A percentile compares a stretch with the other conserved stretches of the same genome.
phyloP scores from a whole-genome alignment of 345 rosid species.

The Bretschneidera sinensis region DNA sequence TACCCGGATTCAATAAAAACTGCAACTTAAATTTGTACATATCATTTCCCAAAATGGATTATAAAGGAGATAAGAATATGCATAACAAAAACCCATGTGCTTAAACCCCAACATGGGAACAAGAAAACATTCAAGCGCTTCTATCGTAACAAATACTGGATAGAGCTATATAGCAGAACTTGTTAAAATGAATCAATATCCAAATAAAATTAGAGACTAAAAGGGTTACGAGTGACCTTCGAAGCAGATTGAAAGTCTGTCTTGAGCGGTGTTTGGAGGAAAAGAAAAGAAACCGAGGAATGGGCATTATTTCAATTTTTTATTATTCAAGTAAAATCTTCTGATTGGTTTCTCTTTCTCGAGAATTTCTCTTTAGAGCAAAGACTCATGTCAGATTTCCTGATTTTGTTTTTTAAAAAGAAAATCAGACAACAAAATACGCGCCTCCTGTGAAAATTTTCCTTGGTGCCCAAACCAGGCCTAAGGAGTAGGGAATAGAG shows the following conservation, averaged over 20 bases:
- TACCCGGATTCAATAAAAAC: background rate
- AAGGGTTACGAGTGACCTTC: slow-evolving; percentile 29
- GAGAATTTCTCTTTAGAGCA: background rate
- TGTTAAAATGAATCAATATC: background rate
- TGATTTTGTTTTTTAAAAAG: background rate
- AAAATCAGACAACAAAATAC: background rate
- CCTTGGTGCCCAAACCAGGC: slow-evolving; percentile 13
- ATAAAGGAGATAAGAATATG: background rate
- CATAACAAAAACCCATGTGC: background rate
- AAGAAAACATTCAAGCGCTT: background rate
- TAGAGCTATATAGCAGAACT: background rate
- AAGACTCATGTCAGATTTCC: slow-evolving; percentile 7
- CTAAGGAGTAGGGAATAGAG: no score
- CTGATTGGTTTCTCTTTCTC: no score
- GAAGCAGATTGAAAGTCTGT: slow-evolving; percentile 21
- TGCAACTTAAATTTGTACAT: background rate
- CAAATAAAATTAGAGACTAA: background rate
- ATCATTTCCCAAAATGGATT: background rate
- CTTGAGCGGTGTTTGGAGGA: slow-evolving; percentile 34
- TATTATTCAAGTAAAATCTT: background rate
- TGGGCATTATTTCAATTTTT: slow-evolving; percentile 26
- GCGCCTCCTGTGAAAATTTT: background rate
- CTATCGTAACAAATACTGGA: background rate
- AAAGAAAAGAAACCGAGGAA: slow-evolving; percentile 34
- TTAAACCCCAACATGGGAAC: background rate